A percentile compares a stretch with the other conserved stretches of the same genome.
phyloP scores from a whole-genome alignment of 345 rosid genomes.

The Eucalyptus regnans region DNA sequence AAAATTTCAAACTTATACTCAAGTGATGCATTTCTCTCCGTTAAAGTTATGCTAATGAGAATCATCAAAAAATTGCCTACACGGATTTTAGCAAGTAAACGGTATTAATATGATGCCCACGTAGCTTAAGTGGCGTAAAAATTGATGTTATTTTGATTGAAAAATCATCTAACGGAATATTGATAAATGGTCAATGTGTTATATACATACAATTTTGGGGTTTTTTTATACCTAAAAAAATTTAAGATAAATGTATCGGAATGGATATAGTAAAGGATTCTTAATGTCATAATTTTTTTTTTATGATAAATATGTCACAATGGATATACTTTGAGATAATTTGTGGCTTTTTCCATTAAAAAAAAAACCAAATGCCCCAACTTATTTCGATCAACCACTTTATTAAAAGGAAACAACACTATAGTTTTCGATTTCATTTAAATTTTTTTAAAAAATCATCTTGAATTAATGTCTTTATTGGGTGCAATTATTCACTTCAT shows the following conservation, averaged over 20 bases:
- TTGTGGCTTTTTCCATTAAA: neutral
- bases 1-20: too few species aligned
- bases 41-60: too few species aligned
- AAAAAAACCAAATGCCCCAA: neutral
- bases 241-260: too few species aligned
- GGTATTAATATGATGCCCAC: too few species aligned
- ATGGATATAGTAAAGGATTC: neutral
- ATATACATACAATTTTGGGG: neutral
- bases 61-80: neutral
- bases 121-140: too few species aligned
- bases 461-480: neutral
- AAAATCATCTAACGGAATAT: accelerated
- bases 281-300: too few species aligned
- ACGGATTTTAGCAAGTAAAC: accelerated
- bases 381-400: neutral
- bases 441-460: neutral
- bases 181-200: neutral
- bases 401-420: neutral
- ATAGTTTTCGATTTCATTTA: neutral
- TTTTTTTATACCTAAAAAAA: neutral
- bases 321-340: neutral
- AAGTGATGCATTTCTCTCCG: accelerated
- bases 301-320: neutral
- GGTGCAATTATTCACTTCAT: neutral
- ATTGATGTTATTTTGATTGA: neutral